These are phyloP conservation scores for Lentinula sp. DNA, from an alignment of 768 basidiomycete species.

Conservation along the genomic window DNA sequence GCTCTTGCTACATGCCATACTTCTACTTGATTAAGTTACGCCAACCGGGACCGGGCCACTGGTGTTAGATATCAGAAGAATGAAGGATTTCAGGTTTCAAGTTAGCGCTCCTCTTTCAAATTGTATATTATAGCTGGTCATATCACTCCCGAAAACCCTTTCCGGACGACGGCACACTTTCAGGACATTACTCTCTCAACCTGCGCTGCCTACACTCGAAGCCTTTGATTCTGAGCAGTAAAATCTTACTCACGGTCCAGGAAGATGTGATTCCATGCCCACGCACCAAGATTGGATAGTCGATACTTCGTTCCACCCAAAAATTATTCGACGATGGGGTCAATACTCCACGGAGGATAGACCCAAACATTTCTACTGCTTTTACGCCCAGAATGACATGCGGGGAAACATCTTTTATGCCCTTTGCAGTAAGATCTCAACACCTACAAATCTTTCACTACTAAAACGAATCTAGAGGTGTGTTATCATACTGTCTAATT, in stretches of 20 bases:
- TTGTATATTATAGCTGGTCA: background rate
- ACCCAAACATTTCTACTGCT: background rate
- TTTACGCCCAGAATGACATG: background rate
- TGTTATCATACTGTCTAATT: no score
- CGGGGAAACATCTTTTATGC: background rate
- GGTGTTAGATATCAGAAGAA: background rate
- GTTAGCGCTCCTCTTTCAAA: background rate
- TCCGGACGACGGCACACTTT: no score
- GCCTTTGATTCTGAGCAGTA: background rate
- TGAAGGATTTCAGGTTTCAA: background rate
- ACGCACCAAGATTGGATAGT: no score
- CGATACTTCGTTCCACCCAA: no score
- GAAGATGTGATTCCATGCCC: no score
- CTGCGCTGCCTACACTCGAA: no score
- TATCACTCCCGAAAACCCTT: background rate
- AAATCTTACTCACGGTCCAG: no score
- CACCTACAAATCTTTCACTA: no score
- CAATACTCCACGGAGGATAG: background rate
- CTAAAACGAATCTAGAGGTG: no score
- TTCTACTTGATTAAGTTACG: background rate
- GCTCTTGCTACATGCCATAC: background rate
- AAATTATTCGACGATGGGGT: no score
- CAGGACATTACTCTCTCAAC: no score
- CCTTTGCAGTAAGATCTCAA: background rate
- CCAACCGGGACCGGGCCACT: background rate